Percentiles rank a stretch among this genome's conserved stretches.
Evolutionary conservation across 768 basidiomycete species (phyloP).

Genomic region (Amanita fuliginea): DNA sequence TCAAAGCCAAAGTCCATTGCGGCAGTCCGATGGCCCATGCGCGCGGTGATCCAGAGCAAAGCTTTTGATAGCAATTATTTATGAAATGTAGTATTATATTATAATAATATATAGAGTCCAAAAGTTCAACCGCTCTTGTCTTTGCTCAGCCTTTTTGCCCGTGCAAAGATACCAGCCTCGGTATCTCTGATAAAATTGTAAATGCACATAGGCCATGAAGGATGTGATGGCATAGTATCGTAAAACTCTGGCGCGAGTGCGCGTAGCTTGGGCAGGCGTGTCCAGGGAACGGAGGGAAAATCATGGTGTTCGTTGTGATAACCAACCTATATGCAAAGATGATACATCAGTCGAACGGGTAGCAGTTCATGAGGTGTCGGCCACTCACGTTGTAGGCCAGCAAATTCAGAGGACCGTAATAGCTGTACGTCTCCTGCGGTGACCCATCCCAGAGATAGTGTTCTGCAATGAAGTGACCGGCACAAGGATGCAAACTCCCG

Average conservation of each 20-base stretch:
- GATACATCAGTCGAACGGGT: not conserved
- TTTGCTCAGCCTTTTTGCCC: slow-evolving; percentile 65
- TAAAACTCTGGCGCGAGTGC: slow-evolving; percentile 88
- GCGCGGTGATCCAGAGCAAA: no score
- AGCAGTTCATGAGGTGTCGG: not conserved
- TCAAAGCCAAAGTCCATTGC: not conserved
- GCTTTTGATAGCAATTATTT: no score
- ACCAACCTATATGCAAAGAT: slow-evolving; percentile 67
- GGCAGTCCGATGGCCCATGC: no score
- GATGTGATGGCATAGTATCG: slow-evolving; percentile 76
- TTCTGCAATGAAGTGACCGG: slow-evolving; percentile 96
- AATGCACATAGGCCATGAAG: slow-evolving; percentile 91
- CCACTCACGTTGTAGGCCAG: slow-evolving; percentile 83
- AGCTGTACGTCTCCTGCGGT: slow-evolving; percentile 92
- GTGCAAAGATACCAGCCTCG: slow-evolving; percentile 80
- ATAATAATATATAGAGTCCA: no score
- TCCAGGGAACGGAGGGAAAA: slow-evolving; percentile 96
- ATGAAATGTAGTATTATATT: no score
- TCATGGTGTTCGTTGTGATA: slow-evolving; percentile 99
- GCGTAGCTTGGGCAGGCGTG: slow-evolving; percentile 74
- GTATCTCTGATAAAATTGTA: slow-evolving; percentile 88
- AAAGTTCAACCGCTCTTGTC: not conserved
- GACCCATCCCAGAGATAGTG: slow-evolving; percentile 92
- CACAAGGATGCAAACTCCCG: slow-evolving; percentile 90
- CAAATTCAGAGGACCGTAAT: slow-evolving; percentile 86